Base-by-base conservation (phyloP, 345 rosid species). In the Clarkia xantiana region DNA sequence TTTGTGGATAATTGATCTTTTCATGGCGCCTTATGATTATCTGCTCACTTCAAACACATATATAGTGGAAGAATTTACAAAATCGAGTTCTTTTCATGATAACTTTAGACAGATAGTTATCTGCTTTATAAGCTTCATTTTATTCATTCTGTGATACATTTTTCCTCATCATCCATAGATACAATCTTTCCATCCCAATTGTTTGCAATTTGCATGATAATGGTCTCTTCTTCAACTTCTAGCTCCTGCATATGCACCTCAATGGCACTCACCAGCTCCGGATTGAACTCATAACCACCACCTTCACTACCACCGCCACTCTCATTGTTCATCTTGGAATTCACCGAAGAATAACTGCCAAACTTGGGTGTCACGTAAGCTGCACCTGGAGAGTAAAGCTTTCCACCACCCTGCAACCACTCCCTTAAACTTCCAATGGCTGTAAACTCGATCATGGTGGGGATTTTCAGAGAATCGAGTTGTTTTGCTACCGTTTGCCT, bases 141-240 rank as follows among this genome's bases (percentile, higher is more conserved):
- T n/a, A n/a, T n/a, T n/a, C 36, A 29, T 29, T 29, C 36, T 29
- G 36, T 29, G 8, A 29, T 29, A 2, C 36, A 29, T 29, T 29
- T 29, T 10, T 29, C 36, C 36, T 29, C 8, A 29, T 29, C 36
- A 29, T 53, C 58, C 22, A 55, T 47, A 46, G 49, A 14, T 42
- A 42, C 41, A 45, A 44, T 43, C 18, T 58, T 62, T 51, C 22
- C 45, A 47, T 62, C 57, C 42, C 53, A 69, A 49, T 58, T 55
- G 2, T 57, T 56, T 12, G 39, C 57, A 40, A 67, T 67, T 42
- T 67, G 70, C 23, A 59, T 47, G 44, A 74, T 63, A 46, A 70
- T 55, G 17, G 18, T 58, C 45, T 70, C 70, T 43, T 71, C 75
- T 48, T 74, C 78, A 25, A 34, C 72, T 64, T 70, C 65, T 55